Conservation (phyloP, 1,139 yeast genomes). For the Maudiozyma humilis region DNA sequence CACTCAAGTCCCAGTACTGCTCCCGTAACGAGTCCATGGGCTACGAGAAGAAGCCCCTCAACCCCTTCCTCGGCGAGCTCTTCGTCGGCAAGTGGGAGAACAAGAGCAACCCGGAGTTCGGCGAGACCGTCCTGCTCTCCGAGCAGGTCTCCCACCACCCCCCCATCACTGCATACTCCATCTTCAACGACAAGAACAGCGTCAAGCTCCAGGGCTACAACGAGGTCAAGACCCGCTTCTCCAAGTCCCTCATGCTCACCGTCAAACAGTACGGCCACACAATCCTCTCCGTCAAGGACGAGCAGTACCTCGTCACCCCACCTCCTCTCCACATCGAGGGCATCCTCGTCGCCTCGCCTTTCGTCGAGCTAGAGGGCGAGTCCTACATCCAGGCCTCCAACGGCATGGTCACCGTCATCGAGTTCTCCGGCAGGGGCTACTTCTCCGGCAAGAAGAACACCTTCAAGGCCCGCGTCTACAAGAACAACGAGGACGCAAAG, state of each 20-base stretch:
- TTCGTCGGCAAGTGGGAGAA: slow-evolving; percentile 83
- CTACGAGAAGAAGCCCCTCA: slow-evolving; percentile 88
- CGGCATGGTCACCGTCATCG: slow-evolving; percentile 69
- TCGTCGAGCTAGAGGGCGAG: slow-evolving; percentile 80
- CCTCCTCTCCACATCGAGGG: slow-evolving; percentile 96
- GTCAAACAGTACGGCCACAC: slow-evolving; percentile 94
- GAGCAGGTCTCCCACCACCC: slow-evolving; percentile 97
- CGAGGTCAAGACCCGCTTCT: slow-evolving; percentile 76
- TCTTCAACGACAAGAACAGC: slow-evolving; percentile 62
- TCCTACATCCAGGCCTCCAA: slow-evolving; percentile 72
- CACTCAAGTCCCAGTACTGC: slow-evolving; percentile 87
- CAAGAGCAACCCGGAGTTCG: slow-evolving; percentile 40
- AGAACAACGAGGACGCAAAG: slow-evolving; percentile 42
- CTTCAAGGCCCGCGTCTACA: slow-evolving; percentile 73
- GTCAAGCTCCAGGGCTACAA: slow-evolving; percentile 78
- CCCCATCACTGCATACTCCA: slow-evolving; percentile 82
- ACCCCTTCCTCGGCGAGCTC: slow-evolving; percentile 89
- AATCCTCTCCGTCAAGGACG: slow-evolving; percentile 55
- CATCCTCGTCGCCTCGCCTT: slow-evolving; percentile 79
- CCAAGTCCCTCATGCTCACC: slow-evolving; percentile 50
- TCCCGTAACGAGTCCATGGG: slow-evolving; percentile 87
- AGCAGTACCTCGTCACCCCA: slow-evolving; percentile 68
- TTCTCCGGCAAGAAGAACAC: slow-evolving; percentile 93
- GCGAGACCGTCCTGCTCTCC: slow-evolving; percentile 66
- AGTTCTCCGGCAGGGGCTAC: slow-evolving; percentile 87